phyloP scores from a whole-genome alignment of 2,329 filamentous ascomycete genomes.

The Trichoderma gracile region DNA sequence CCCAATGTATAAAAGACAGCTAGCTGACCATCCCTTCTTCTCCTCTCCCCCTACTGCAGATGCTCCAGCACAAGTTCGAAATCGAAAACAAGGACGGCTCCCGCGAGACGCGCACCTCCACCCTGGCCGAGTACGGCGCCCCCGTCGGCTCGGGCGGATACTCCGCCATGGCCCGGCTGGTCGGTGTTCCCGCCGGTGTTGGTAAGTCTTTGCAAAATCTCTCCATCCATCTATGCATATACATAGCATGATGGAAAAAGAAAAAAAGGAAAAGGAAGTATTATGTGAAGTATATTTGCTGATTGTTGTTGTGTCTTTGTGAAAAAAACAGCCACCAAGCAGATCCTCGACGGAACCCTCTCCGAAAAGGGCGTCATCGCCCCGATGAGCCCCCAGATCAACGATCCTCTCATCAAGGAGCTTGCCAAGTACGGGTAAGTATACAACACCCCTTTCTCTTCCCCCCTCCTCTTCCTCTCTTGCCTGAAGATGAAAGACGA shows the following conservation, averaged over 20 bases:
- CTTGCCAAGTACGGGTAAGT: conserved; percentile 68
- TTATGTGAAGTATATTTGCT: too few species aligned
- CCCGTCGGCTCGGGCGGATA: conserved; percentile 60
- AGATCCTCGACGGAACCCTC: conserved; percentile 74
- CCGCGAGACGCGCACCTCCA: conserved; percentile 76
- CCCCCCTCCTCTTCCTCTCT: too few species aligned
- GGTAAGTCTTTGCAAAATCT: not conserved
- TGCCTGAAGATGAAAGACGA: too few species aligned
- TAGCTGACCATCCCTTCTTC: not conserved
- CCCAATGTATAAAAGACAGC: too few species aligned
- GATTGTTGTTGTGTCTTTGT: too few species aligned
- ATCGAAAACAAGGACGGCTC: conserved; percentile 80
- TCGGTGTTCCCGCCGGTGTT: conserved; percentile 49
- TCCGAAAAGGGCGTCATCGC: conserved; percentile 38
- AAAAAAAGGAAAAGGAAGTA: too few species aligned
- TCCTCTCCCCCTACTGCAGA: not conserved
- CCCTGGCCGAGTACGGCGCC: conserved; percentile 79
- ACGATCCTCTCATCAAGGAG: conserved; percentile 71
- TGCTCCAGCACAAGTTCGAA: conserved; percentile 76
- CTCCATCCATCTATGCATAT: too few species aligned
- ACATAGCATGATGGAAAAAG: too few species aligned
- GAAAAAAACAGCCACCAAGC: conserved; percentile 66
- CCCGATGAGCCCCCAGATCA: conserved; percentile 48
- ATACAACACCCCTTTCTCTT: too few species aligned
- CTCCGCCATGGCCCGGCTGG: conserved; percentile 79